phyloP scores from a whole-genome alignment of 352 stramenopile genomes.

The Globisporangium cystogenes region DNA sequence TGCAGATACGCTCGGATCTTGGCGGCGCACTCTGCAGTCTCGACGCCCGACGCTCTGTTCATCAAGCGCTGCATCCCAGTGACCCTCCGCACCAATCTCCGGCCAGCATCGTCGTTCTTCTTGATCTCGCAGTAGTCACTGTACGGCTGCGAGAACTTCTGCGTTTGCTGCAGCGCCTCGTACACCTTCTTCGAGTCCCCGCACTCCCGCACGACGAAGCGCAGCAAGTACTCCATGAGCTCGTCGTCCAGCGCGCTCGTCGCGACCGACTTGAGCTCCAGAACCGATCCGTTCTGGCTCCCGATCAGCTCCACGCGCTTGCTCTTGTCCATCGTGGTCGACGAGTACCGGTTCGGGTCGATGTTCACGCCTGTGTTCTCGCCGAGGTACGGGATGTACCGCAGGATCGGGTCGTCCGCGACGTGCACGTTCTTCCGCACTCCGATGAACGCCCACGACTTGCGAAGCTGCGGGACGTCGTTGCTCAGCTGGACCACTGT shows the following conservation, averaged over 20 bases:
- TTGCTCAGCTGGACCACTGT: constrained; percentile 44
- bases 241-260: constrained; percentile 46
- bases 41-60: not conserved
- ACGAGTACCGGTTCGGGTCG: constrained; percentile 51
- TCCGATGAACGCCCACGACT: constrained; percentile 59
- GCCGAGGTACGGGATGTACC: constrained; percentile 88
- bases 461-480: constrained; percentile 37
- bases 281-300: constrained; percentile 12
- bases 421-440: constrained; percentile 69
- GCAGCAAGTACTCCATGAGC: constrained; percentile 52
- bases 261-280: constrained; percentile 28
- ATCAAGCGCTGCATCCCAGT: constrained; percentile 21
- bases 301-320: constrained; percentile 36
- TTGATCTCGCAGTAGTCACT: constrained; percentile 45
- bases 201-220: constrained; percentile 41
- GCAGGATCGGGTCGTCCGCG: constrained; percentile 81
- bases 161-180: constrained; percentile 23
- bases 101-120: constrained; percentile 23
- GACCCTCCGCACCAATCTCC: constrained; percentile 17
- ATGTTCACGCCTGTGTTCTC: constrained; percentile 54
- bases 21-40: not conserved
- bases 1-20: constrained; percentile 9
- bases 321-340: constrained; percentile 57
- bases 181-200: constrained; percentile 42
- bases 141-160: constrained; percentile 27